Evolutionary conservation across 176 grass and related monocot genomes (phyloP), one percentile per base, ranked within the genome.

Genomic region (Rhynchospora pubera): DNA sequence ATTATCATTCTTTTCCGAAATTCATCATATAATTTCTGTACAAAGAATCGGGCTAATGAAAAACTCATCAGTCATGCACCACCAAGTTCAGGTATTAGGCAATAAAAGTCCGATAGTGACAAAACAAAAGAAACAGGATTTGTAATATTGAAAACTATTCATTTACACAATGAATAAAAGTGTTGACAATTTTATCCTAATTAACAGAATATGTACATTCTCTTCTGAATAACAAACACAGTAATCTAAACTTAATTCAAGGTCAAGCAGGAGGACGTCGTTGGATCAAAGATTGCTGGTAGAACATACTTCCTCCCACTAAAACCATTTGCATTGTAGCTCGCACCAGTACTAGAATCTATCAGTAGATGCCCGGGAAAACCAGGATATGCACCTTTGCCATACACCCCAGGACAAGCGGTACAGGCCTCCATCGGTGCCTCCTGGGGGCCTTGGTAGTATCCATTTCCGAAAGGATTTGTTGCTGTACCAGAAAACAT

Each of bases 401-500:
- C 91, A 22, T 91, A 97, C 7, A 93, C 84, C 1, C 94, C 94
- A 0, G 89, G 47, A 16, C 94, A 97, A 39, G 94, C 94, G n/a
- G 94, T 91, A 46, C 84, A 85, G 1, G 88, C 91, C 74, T 97
- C 94, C 8, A 97, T 69, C 79, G 91, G 84, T 50, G 89, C 94
- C 46, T 84, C 86, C 84, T 83, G 83, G 0, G 87, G 57, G 5
- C 94, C 94, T 79, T 93, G 91, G 76, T 81, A 97, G 71, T 86
- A 97, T 42, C 91, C 94, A 78, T 92, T 63, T 9, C 89, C 87
- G 62, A 87, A 97, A 5, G 93, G 93, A 59, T 97, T 97, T 77
- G 93, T 97, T 6, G 85, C 85, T 0, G 89, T 77, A 46, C 93
- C 89, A 0, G 93, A 91, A 28, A 93, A 62, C 90, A 97, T 85